These are phyloP conservation scores for Dispira simplex DNA, from an alignment of 192 early-diverging fungal genomes.

Conservation along the genomic window DNA sequence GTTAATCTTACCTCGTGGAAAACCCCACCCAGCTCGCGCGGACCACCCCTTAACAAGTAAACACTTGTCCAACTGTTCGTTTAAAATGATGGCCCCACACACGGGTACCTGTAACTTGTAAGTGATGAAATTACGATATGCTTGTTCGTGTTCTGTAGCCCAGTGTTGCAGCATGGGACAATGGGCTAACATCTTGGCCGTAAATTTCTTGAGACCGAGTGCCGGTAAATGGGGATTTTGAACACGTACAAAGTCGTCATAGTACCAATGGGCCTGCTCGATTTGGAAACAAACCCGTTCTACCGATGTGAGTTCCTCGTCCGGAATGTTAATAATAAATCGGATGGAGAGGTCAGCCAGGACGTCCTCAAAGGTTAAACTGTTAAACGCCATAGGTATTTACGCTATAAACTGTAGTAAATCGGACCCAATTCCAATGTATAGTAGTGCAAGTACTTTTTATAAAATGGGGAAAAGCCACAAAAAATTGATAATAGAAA, in stretches of 20 bases:
- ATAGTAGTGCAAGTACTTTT: too few species aligned
- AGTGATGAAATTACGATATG: conserved; percentile 83
- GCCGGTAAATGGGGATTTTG: conserved; percentile 62
- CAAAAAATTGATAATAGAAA: too few species aligned
- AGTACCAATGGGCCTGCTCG: conserved; percentile 98
- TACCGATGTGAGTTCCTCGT: conserved; percentile 87
- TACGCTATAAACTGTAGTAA: neutral
- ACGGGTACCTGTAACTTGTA: conserved; percentile 95
- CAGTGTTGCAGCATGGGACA: conserved; percentile 83
- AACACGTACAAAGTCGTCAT: conserved; percentile 95
- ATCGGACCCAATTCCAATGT: too few species aligned
- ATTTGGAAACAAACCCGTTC: conserved; percentile 97
- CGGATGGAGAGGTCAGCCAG: conserved; percentile 31
- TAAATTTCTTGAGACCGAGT: conserved; percentile 74
- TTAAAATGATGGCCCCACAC: conserved; percentile 93
- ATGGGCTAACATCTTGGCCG: conserved; percentile 69
- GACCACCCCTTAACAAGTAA: conserved; percentile 92
- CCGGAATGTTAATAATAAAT: conserved; percentile 98
- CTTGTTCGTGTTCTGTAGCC: conserved; percentile 72
- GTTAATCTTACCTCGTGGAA: conserved; percentile 98
- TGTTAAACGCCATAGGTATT: conserved; percentile 2
- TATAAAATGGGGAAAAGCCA: too few species aligned
- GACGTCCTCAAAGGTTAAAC: conserved; percentile 6
- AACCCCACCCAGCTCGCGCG: conserved; percentile 84
- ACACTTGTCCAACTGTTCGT: conserved; percentile 59